Base-by-base conservation (phyloP, 306 rosid genomes). In the Castanea sativa region DNA sequence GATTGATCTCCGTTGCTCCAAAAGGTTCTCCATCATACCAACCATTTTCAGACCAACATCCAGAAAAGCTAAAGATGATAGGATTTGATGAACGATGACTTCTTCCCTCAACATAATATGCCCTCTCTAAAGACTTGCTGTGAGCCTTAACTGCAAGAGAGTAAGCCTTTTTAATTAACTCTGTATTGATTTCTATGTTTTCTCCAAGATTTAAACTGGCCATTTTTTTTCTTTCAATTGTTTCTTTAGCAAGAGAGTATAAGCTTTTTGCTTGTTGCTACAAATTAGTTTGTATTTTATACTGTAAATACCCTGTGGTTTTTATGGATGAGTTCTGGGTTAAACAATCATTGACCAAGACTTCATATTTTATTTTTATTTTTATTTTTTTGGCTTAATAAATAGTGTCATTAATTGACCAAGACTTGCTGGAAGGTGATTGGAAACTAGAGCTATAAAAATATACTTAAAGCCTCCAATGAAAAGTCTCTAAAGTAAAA, bases 31-130 rank as follows among this genome's bases (percentile, higher is more conserved):
- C 73, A 30, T 64, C 63, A 73, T 68, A 88, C 92, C 89, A 91
- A 35, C 80, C 84, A 19, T 70, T 4, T 21, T n/a, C 75, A 49
- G 75, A 71, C 90, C 90, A 87, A 9, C 86, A 83, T 19, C 89
- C 90, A 0, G 92, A 52, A 49, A 95, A 95, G 76, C 85, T 64
- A 71, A 93, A 30, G 55, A 91, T n/a, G 51, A 27, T 55, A 14
- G 3, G 45, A 41, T 75, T 71, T 0, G 89, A 61, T 10, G 88
- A 67, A 23, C 53, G 52, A 0, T 52, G 29, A 27, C 16, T 12
- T 9, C 19, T 18, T 9, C 19, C 19, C 4, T 90, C 85, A 3
- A 57, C 19, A 18, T 45, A 52, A 73, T 78, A 89, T 29, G 2
- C 65, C 57, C 87, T 53, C 3, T 55, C 86, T 5, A 77, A 4